Evolutionary conservation across 257 asterid species (phyloP).

Genomic region (Cynanchum wilfordii): DNA sequence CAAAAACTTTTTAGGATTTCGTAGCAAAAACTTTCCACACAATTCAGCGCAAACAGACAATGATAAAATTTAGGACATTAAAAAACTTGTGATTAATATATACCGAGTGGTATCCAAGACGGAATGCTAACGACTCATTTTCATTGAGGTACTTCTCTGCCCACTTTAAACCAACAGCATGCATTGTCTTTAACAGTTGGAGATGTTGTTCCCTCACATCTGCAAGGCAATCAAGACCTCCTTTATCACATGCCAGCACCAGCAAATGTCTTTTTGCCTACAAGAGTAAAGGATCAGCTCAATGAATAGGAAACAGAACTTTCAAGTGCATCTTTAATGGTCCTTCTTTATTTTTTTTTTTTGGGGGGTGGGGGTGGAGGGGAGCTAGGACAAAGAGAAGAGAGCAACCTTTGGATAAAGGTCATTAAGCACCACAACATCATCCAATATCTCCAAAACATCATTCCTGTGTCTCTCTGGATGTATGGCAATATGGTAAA

Average conservation of each 20-base stretch:
- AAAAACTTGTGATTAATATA: not conserved
- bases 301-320: not conserved
- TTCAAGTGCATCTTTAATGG: not conserved
- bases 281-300: constrained; percentile 13
- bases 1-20: not conserved
- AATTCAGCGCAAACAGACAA: not conserved
- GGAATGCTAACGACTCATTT: constrained; percentile 51
- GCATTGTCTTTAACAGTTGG: constrained; percentile 60
- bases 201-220: constrained; percentile 56
- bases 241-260: constrained; percentile 64
- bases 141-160: constrained; percentile 53
- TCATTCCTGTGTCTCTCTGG: constrained; percentile 53
- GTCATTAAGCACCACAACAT: constrained; percentile 74
- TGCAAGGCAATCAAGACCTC: constrained; percentile 59
- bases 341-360: not conserved
- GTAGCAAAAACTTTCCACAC: not conserved
- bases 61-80: not conserved
- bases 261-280: constrained; percentile 74
- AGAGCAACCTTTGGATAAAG: constrained; percentile 80
- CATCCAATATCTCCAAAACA: constrained; percentile 52
- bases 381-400: constrained; percentile 16
- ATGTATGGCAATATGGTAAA: constrained; percentile 64
- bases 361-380: not conserved
- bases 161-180: constrained; percentile 71
- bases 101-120: constrained; percentile 94